These are phyloP conservation scores for Ceratobasidium sp. DNA, from an alignment of 1,284 basidiomycete species.

Conservation along the genomic window DNA sequence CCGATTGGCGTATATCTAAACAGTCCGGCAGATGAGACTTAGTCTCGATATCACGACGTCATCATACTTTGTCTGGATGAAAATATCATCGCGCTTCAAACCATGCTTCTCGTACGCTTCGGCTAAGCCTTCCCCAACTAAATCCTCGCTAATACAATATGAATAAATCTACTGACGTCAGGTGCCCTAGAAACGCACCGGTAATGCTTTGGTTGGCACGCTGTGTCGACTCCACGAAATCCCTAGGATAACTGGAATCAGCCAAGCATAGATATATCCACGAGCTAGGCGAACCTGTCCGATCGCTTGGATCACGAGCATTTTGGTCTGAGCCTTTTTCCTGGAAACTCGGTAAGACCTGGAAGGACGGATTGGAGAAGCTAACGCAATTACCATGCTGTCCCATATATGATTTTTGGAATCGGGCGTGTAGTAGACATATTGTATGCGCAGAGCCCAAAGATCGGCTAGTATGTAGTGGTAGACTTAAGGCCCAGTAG, in stretches of 20 bases:
- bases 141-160: conserved; percentile 64
- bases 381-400: conserved; percentile 63
- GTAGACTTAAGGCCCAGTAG: too few relatives aligned
- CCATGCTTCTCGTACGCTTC: conserved; percentile 60
- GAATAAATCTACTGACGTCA: neutral
- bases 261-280: neutral
- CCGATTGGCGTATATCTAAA: conserved; percentile 71
- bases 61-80: conserved; percentile 77
- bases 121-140: conserved; percentile 74
- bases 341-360: conserved; percentile 49
- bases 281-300: conserved; percentile 51
- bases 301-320: conserved; percentile 73
- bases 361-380: neutral
- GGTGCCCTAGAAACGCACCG: conserved; percentile 53
- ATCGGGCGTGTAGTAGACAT: conserved; percentile 10
- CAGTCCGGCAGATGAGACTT: neutral
- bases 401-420: conserved; percentile 69
- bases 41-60: too few relatives aligned
- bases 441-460: neutral
- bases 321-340: conserved; percentile 75
- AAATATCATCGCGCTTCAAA: conserved; percentile 67
- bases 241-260: conserved; percentile 51
- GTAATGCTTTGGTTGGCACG: conserved; percentile 80
- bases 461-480: too few relatives aligned
- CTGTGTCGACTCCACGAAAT: conserved; percentile 82